Percentiles rank a stretch among this genome's conserved stretches.
Evolutionary conservation across 1,139 yeast species (phyloP).

Genomic region (Suhomyces wounanorum): DNA sequence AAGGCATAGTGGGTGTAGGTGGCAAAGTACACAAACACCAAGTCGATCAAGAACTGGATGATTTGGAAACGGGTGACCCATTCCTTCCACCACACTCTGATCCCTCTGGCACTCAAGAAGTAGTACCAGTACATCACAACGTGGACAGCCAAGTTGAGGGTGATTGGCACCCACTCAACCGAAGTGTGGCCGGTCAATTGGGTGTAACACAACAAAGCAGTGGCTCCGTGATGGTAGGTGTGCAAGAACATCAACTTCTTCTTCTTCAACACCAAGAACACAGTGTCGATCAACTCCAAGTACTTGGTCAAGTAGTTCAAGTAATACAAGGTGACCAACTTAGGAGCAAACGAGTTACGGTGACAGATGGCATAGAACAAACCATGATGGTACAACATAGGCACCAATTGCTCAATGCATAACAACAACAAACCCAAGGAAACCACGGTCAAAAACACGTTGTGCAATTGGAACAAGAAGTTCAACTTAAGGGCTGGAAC

Average conservation of each 20-base stretch:
- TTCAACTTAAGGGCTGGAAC: slow-evolving; percentile 73
- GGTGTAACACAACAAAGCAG: slow-evolving; percentile 92
- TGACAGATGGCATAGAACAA: slow-evolving; percentile 84
- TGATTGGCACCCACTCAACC: slow-evolving; percentile 93
- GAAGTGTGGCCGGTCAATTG: slow-evolving; percentile 90
- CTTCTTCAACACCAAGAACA: slow-evolving; percentile 87
- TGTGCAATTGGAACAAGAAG: slow-evolving; percentile 69
- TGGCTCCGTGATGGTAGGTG: slow-evolving; percentile 98
- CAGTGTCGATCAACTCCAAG: slow-evolving; percentile 86
- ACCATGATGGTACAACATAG: slow-evolving; percentile 77
- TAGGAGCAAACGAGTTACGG: slow-evolving; percentile 79
- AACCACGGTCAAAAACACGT: slow-evolving; percentile 68
- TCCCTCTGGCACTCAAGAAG: slow-evolving; percentile 89
- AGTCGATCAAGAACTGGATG: slow-evolving; percentile 87
- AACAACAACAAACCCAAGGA: slow-evolving; percentile 69
- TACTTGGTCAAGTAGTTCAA: slow-evolving; percentile 77
- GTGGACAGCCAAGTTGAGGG: slow-evolving; percentile 87
- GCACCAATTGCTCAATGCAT: slow-evolving; percentile 81
- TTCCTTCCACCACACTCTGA: slow-evolving; percentile 99
- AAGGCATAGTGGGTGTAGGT: slow-evolving; percentile 78
- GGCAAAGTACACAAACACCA: slow-evolving; percentile 88
- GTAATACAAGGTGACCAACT: slow-evolving; percentile 80
- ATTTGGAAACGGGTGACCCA: slow-evolving; percentile 98
- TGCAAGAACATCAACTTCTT: slow-evolving; percentile 89
- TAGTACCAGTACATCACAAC: slow-evolving; percentile 99